Base-by-base conservation (phyloP, 768 basidiomycete species). In the Galerina marginata region DNA sequence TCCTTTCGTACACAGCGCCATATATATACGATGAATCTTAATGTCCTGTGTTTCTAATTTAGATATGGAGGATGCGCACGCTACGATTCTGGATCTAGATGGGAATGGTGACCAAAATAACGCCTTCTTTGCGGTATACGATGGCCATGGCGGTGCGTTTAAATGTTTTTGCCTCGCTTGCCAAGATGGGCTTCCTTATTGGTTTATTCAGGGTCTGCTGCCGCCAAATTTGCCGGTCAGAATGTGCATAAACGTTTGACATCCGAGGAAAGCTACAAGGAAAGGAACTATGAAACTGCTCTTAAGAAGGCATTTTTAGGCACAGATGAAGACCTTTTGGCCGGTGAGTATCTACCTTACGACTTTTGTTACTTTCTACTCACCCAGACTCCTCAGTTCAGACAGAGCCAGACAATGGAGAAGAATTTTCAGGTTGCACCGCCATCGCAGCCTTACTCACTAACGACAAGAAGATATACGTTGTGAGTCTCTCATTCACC, bases 21-120 rank as follows among this genome's bases (percentile, higher is more conserved):
- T n/a, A 20, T 45, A 45, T 26, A n/a, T 16, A 10, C 15, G 15
- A 25, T 12, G 14, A 16, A 23, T 42, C 15, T 56, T 6, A 33
- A 14, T 65, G 56, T 61, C 53, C 53, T 61, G 43, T 61, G 61
- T 51, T 52, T 56, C 25, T 58, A 53, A 26, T 60, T 53, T 70
- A 99, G 96, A 89, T 67, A 99, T 99, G 97, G 97, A 99, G 78
- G 96, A 99, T 69, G 87, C 96, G 1, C 96, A 99, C 75, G 82
- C 92, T 15, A 81, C 86, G 39, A 76, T 92, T 26, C 79, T 96
- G 47, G 81, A 87, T 63, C 78, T 97, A 58, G 77, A 67, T 60
- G 67, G 66, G n/a, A 4, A 65, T 25, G 74, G 60, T 33, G 71
- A 76, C 1, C 74, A 79, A 39, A 77, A 78, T 5, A 91, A 89